These are phyloP conservation scores for Trametes cubensis DNA, from an alignment of 768 basidiomycete genomes.

Conservation along the genomic window DNA sequence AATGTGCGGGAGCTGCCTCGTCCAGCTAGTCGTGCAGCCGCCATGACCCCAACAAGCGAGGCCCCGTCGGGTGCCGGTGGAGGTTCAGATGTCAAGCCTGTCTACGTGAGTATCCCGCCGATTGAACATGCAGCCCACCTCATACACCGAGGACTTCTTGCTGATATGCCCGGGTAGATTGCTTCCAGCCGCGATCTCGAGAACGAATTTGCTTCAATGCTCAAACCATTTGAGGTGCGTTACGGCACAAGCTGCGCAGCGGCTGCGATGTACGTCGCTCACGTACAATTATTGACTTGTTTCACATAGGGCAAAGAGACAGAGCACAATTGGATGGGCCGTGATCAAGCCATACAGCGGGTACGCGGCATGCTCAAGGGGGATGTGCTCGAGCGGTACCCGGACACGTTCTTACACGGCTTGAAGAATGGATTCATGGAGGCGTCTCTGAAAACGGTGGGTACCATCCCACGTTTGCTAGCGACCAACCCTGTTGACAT, in stretches of 20 bases:
- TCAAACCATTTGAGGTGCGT: slow-evolving; percentile 76
- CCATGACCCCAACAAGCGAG: slow-evolving; percentile 43
- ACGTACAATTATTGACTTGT: background rate
- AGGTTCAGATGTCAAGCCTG: slow-evolving; percentile 55
- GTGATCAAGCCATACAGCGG: slow-evolving; percentile 75
- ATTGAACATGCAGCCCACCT: background rate
- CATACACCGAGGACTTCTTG: slow-evolving; percentile 8
- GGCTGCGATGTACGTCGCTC: slow-evolving; percentile 1
- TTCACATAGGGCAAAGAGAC: slow-evolving; percentile 83
- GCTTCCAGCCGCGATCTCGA: slow-evolving; percentile 86
- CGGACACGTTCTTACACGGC: slow-evolving; percentile 71
- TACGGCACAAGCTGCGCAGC: background rate
- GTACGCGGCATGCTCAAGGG: slow-evolving; percentile 92
- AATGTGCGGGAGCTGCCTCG: slow-evolving; percentile 53
- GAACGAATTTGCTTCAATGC: slow-evolving; percentile 79
- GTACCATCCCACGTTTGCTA: slow-evolving; percentile 32
- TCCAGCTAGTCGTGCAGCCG: slow-evolving; percentile 63
- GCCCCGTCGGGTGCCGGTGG: slow-evolving; percentile 39
- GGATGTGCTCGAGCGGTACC: slow-evolving; percentile 73
- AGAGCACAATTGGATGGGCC: slow-evolving; percentile 90
- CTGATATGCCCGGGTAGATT: slow-evolving; percentile 50
- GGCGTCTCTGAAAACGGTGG: slow-evolving; percentile 81
- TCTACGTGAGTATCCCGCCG: slow-evolving; percentile 57
- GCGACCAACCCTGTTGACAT: slow-evolving; percentile 12
- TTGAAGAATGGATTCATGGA: slow-evolving; percentile 82